Percentiles rank a stretch among this genome's conserved stretches.
These are phyloP conservation scores for Sinapis alba DNA, from an alignment of 441 rosid genomes.

Conservation along the genomic window DNA sequence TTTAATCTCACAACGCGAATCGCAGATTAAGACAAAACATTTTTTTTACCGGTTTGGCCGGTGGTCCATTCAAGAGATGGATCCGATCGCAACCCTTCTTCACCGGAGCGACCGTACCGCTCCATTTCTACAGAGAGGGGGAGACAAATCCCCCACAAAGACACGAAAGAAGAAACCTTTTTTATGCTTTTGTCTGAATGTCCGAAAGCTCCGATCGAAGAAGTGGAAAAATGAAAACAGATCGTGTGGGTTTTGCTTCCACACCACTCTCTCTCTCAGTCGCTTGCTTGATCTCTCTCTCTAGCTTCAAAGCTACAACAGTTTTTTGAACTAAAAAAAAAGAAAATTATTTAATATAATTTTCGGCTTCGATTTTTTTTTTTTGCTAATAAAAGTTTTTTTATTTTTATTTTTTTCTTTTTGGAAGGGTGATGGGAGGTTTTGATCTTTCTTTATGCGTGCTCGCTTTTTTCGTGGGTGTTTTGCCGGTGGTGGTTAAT, in stretches of 20 bases:
- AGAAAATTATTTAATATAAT: slow-evolving; percentile 4
- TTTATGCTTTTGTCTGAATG: slow-evolving; percentile 20
- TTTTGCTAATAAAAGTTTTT: background rate
- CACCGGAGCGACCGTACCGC: slow-evolving; percentile 68
- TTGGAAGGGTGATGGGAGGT: slow-evolving; percentile 48
- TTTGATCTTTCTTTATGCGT: slow-evolving; percentile 45
- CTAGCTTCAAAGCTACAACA: slow-evolving; percentile 31
- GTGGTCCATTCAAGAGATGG: slow-evolving; percentile 73
- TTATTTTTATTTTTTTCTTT: slow-evolving; percentile 9
- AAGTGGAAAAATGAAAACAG: slow-evolving; percentile 12
- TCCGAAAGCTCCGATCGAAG: slow-evolving; percentile 46
- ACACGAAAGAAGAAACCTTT: slow-evolving; percentile 14
- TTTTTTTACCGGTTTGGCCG: slow-evolving; percentile 52
- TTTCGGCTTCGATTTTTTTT: slow-evolving; percentile 31
- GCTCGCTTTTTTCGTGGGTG: slow-evolving; percentile 41
- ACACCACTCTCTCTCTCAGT: slow-evolving; percentile 36
- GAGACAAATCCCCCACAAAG: slow-evolving; percentile 15
- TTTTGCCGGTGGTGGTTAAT: slow-evolving; percentile 49
- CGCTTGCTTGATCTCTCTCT: slow-evolving; percentile 37
- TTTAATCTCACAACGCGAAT: slow-evolving; percentile 29
- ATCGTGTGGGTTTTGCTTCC: slow-evolving; percentile 37
- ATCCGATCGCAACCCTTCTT: slow-evolving; percentile 67
- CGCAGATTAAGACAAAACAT: slow-evolving; percentile 29
- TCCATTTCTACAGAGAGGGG: slow-evolving; percentile 52
- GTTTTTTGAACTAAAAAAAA: slow-evolving; percentile 6